A percentile compares a stretch with the other conserved stretches of the same genome.
Conservation (phyloP, 192 early-diverging fungal genomes). For the Umbelopsis sp. region DNA sequence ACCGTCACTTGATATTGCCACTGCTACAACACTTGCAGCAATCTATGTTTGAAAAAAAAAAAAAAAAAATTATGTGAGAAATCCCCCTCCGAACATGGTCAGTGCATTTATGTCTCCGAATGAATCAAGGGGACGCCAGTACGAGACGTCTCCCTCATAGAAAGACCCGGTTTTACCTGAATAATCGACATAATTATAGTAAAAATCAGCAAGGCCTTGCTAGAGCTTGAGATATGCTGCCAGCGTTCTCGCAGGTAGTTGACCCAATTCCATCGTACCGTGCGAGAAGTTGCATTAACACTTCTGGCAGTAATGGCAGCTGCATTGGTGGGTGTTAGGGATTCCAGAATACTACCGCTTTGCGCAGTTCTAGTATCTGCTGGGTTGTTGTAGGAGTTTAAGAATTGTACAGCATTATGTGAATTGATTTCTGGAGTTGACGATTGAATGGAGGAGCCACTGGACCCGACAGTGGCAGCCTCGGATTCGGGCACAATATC, state of each 20-base stretch:
- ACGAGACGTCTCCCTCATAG: too few species aligned
- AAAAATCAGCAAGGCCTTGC: conserved; percentile 34
- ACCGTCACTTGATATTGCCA: conserved; percentile 47
- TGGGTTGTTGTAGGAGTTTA: background rate
- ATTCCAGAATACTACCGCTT: background rate
- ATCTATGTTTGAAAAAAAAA: conserved; percentile 52
- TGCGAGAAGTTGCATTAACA: conserved; percentile 26
- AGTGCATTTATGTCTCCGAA: conserved; percentile 4
- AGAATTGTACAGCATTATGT: background rate
- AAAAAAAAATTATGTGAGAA: background rate
- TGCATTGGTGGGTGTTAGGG: conserved; percentile 2
- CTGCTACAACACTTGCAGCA: conserved; percentile 49
- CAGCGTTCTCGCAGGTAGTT: conserved; percentile 26
- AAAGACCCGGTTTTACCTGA: conserved; percentile 31
- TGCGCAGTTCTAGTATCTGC: background rate
- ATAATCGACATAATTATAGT: conserved; percentile 22
- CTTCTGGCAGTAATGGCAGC: conserved; percentile 12
- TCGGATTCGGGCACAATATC: conserved; percentile 8
- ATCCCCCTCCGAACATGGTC: conserved; percentile 2
- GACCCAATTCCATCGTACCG: conserved; percentile 37
- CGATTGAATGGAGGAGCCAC: background rate
- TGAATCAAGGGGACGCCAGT: background rate
- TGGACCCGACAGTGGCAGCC: conserved; percentile 4
- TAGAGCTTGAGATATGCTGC: conserved; percentile 35
- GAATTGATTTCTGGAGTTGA: background rate